phyloP scores from a whole-genome alignment of 176 grass and related monocot species.

The Musa itinerans region DNA sequence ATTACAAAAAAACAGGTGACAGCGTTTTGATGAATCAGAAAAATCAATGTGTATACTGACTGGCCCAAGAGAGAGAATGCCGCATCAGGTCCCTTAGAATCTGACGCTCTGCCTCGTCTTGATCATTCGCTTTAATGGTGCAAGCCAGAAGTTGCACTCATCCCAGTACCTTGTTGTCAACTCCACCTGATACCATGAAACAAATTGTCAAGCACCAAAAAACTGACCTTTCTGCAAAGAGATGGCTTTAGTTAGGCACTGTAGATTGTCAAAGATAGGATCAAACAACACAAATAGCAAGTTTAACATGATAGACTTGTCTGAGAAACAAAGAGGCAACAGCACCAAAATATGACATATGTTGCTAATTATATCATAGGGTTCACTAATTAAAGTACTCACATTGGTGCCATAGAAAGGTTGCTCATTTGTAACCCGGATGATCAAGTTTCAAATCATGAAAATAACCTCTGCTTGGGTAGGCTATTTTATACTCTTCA shows the following conservation, averaged over 20 bases:
- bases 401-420: too few relatives aligned
- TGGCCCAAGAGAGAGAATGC: conserved; percentile 11
- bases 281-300: background rate
- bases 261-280: background rate
- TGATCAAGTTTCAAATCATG: too few relatives aligned
- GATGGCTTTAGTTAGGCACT: too few relatives aligned
- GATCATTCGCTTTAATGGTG: conserved; percentile 87
- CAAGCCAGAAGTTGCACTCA: conserved; percentile 97
- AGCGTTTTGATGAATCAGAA: background rate
- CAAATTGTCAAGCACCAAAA: background rate
- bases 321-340: too few relatives aligned
- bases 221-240: too few relatives aligned
- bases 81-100: conserved; percentile 32
- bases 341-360: too few relatives aligned
- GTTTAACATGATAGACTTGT: background rate
- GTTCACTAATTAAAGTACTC: too few relatives aligned
- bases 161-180: conserved; percentile 96
- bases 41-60: conserved; percentile 41
- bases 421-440: too few relatives aligned
- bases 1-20: background rate
- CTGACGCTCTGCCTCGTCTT: conserved; percentile 70
- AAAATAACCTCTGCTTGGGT: too few relatives aligned
- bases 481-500: too few relatives aligned
- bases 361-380: too few relatives aligned
- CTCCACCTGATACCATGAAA: conserved; percentile 41